These are phyloP conservation scores for Colletotrichum sidae DNA, from an alignment of 2,329 filamentous ascomycete genomes.

Conservation along the genomic window DNA sequence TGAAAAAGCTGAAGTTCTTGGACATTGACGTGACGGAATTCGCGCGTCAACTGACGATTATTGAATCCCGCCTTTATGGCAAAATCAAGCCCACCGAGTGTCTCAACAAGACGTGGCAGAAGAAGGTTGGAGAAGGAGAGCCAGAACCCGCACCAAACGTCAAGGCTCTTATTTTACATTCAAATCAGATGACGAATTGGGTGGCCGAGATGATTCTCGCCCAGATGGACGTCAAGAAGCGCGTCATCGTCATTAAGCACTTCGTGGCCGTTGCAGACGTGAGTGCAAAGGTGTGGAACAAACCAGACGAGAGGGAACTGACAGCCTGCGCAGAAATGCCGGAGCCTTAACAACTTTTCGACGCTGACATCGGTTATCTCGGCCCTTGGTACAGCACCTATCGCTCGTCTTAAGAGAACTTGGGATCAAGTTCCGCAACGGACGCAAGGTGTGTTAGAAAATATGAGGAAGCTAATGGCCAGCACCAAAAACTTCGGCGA, in stretches of 20 bases:
- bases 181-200: slow-evolving; percentile 99
- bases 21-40: slow-evolving; percentile 97
- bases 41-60: slow-evolving; percentile 96
- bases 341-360: slow-evolving; percentile 93
- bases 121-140: slow-evolving; percentile 86
- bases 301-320: slow-evolving; percentile 37
- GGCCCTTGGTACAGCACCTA: slow-evolving; percentile 91
- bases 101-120: slow-evolving; percentile 98
- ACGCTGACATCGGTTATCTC: slow-evolving; percentile 98
- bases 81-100: slow-evolving; percentile 98
- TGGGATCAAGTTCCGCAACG: slow-evolving; percentile 94
- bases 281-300: slow-evolving; percentile 53
- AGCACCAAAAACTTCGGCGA: slow-evolving; percentile 99
- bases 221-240: slow-evolving; percentile 93
- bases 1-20: slow-evolving; percentile 99
- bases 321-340: slow-evolving; percentile 79
- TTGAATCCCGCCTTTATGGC: slow-evolving; percentile 92
- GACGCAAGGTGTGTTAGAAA: slow-evolving; percentile 83
- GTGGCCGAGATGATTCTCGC: slow-evolving; percentile 98
- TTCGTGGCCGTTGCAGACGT: slow-evolving; percentile 97
- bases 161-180: slow-evolving; percentile 95
- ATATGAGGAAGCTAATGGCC: slow-evolving; percentile 94
- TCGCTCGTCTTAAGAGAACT: slow-evolving; percentile 91
- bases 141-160: slow-evolving; percentile 92
- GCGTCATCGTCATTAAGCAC: slow-evolving; percentile 97